These are phyloP conservation scores for Lepiota brunneoincarnata DNA, from an alignment of 768 basidiomycete genomes.

Conservation along the genomic window DNA sequence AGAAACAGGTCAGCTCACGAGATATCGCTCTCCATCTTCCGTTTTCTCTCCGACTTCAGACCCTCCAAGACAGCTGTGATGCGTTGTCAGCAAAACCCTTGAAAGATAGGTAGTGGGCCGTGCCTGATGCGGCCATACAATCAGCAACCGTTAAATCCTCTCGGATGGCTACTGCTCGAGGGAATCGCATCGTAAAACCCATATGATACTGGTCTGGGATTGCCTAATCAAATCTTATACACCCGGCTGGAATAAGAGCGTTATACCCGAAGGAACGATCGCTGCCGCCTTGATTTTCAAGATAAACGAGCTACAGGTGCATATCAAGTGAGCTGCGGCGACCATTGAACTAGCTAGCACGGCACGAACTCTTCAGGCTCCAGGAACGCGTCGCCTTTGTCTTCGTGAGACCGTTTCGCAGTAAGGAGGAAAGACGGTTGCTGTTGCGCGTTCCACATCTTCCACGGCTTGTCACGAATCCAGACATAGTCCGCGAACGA, in stretches of 20 bases:
- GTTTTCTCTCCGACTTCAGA: slow-evolving; percentile 63
- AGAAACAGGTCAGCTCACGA: slow-evolving; percentile 33
- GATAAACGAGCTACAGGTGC: slow-evolving; percentile 76
- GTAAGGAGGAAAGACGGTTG: slow-evolving; percentile 71
- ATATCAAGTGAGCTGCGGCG: neutral
- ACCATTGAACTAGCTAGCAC: neutral
- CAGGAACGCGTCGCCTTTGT: slow-evolving; percentile 89
- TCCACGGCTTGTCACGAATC: slow-evolving; percentile 84
- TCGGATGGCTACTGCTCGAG: slow-evolving; percentile 76
- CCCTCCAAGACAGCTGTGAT: slow-evolving; percentile 55
- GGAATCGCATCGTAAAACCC: slow-evolving; percentile 92
- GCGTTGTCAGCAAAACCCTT: neutral
- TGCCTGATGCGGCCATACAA: slow-evolving; percentile 71
- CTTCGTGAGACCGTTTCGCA: slow-evolving; percentile 60
- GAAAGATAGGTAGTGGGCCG: neutral
- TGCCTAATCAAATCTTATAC: slow-evolving; percentile 4
- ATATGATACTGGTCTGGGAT: slow-evolving; percentile 76
- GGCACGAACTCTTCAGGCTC: slow-evolving; percentile 77
- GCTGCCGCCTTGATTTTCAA: slow-evolving; percentile 93
- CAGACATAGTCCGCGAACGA: slow-evolving; percentile 84
- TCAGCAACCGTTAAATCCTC: slow-evolving; percentile 74
- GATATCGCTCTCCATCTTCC: slow-evolving; percentile 65
- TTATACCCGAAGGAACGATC: slow-evolving; percentile 68
- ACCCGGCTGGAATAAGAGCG: neutral
- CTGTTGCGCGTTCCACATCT: slow-evolving; percentile 68